These are phyloP conservation scores for Apiotrichum gamsii DNA, from an alignment of 1,284 basidiomycete species.

Conservation along the genomic window DNA sequence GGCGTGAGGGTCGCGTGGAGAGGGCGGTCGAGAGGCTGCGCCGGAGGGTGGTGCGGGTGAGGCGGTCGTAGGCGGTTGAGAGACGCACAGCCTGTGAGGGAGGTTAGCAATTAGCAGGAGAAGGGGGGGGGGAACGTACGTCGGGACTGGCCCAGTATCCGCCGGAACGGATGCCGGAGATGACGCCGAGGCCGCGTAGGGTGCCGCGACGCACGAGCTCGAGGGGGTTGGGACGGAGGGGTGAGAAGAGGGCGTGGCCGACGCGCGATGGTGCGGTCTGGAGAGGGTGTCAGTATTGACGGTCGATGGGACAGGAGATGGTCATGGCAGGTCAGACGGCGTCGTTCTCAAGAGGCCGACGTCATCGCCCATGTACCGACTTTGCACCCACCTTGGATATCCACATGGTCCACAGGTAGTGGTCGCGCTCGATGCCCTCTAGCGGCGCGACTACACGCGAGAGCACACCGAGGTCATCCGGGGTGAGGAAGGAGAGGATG, in stretches of 20 bases:
- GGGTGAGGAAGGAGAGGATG: slow-evolving; percentile 24
- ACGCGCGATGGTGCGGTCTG: slow-evolving; percentile 21
- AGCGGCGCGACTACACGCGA: slow-evolving; percentile 18
- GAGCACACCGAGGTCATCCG: slow-evolving; percentile 23
- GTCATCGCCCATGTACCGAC: background rate
- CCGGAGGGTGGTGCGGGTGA: slow-evolving; percentile 9
- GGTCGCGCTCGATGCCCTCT: slow-evolving; percentile 19
- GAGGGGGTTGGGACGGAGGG: slow-evolving; percentile 18
- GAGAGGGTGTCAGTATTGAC: too few species aligned
- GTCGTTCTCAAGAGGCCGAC: background rate
- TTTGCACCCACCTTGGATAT: slow-evolving; percentile 12
- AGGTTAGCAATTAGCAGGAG: background rate
- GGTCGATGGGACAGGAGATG: too few species aligned
- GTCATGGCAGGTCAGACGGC: too few species aligned
- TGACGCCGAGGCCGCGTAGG: slow-evolving; percentile 20
- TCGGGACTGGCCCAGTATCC: slow-evolving; percentile 21
- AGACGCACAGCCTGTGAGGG: slow-evolving; percentile 20
- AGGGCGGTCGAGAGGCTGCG: slow-evolving; percentile 15
- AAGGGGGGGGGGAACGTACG: slow-evolving; percentile 6
- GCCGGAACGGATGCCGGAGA: slow-evolving; percentile 12
- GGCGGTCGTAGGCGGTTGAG: slow-evolving; percentile 17
- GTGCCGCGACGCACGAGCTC: slow-evolving; percentile 25
- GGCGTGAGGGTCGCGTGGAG: slow-evolving; percentile 7
- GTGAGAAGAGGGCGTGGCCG: slow-evolving; percentile 20
- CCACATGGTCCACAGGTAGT: slow-evolving; percentile 20